A percentile compares a stretch with the other conserved stretches of the same genome.
phyloP scores from a whole-genome alignment of 495 filamentous ascomycete species.

The Neurospora tetraspora region DNA sequence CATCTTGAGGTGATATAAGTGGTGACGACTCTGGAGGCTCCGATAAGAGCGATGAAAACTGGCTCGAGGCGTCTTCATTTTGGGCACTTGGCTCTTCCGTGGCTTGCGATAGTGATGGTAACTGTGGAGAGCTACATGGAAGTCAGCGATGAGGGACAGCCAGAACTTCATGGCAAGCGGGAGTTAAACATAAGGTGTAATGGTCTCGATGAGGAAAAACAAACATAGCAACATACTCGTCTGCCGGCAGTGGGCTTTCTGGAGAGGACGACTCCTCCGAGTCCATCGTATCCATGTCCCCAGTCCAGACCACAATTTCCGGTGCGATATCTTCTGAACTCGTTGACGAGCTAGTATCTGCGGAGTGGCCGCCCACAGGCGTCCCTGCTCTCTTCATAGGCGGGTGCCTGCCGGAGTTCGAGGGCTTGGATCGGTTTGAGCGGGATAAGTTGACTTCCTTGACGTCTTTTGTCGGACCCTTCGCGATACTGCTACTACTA shows the following conservation, averaged over 20 bases:
- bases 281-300: slow-evolving; percentile 22
- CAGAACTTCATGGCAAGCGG: not conserved
- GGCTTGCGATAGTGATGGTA: not conserved
- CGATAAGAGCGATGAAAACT: slow-evolving; percentile 11
- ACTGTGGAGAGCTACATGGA: not conserved
- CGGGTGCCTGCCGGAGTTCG: slow-evolving; percentile 7
- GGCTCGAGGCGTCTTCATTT: not conserved
- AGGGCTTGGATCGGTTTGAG: slow-evolving; percentile 10
- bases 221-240: not conserved
- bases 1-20: not conserved
- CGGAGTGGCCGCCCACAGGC: slow-evolving; percentile 4
- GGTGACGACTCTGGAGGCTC: slow-evolving; percentile 3
- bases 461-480: slow-evolving; percentile 8
- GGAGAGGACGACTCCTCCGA: slow-evolving; percentile 3
- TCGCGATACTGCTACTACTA: slow-evolving; percentile 11
- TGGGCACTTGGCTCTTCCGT: not conserved
- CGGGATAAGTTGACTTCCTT: slow-evolving; percentile 13
- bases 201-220: not conserved
- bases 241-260: not conserved
- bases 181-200: not conserved
- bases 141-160: not conserved
- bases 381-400: not conserved
- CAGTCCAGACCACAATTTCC: slow-evolving; percentile 31
- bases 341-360: slow-evolving; percentile 1
- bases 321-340: slow-evolving; percentile 21